Base-by-base conservation (phyloP, 192 early-diverging fungal genomes). In the Rhizophagus clarus region DNA sequence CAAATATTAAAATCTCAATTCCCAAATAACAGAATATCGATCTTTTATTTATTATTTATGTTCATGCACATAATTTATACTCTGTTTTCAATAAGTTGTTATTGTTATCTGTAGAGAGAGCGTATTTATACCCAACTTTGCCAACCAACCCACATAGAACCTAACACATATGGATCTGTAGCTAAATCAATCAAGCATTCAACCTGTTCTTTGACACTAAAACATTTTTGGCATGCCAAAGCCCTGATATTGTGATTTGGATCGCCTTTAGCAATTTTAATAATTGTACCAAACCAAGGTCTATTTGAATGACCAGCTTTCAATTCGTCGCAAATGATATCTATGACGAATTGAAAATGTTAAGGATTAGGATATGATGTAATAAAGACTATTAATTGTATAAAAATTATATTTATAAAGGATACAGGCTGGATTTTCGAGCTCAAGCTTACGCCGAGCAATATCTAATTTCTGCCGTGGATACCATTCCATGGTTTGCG, bases 101-200 rank as follows among this genome's bases (percentile, higher is more conserved):
- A n/a, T n/a, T n/a, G n/a, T n/a, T n/a, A n/a, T n/a, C n/a, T n/a
- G n/a, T n/a, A n/a, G n/a, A n/a, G n/a, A n/a, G n/a, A n/a, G n/a
- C n/a, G n/a, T n/a, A n/a, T 9, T 70, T 77, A 91, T 29, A 92
- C 70, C 80, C 85, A 94, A 10, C 91, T 77, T 28, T 81, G 79
- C 94, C 94, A 95, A 12, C 94, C 94, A 28, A 89, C 77, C 87
- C 88, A 95, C 29, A 87, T 85, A 20, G 89, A 72, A 14, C 92
- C 93, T 4, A 95, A 84, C 4, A 92, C 84, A 76, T 90, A 88
- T 8, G 86, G 84, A 73, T 95, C 94, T 15, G 92, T 95, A 1
- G 93, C 93, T 77, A 94, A 84, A 80, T 95, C 91, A 74, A 95
- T 85, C 29, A 95, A 69, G 71, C 92, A 94, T 56, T 93, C 85